These are phyloP conservation scores for Rubroboletus satanas DNA, from an alignment of 768 basidiomycete species.

Conservation along the genomic window DNA sequence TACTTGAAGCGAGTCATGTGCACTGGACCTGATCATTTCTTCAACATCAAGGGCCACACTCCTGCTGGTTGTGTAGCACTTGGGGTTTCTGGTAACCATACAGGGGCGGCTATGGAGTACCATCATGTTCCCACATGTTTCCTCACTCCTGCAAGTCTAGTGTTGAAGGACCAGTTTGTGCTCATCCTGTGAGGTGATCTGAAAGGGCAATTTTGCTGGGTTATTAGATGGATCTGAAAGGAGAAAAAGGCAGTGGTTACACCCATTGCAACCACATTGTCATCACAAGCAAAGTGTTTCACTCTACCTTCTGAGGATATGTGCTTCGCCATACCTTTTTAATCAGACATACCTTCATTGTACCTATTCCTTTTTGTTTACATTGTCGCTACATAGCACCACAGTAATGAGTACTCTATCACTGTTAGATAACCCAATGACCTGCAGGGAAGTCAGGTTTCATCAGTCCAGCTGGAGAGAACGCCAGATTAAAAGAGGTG, in stretches of 20 bases:
- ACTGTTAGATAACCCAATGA: too few relatives aligned
- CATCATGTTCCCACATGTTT: background rate
- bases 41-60: background rate
- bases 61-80: background rate
- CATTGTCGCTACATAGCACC: too few relatives aligned
- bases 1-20: background rate
- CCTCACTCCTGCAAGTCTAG: background rate
- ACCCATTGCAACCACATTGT: background rate
- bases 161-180: background rate
- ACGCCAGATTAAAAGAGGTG: too few relatives aligned
- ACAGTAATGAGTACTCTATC: too few relatives aligned
- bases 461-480: too few relatives aligned
- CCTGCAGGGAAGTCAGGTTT: too few relatives aligned
- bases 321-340: too few relatives aligned
- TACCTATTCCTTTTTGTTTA: too few relatives aligned
- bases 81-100: background rate
- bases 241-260: background rate
- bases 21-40: background rate
- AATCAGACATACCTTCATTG: too few relatives aligned
- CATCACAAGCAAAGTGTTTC: too few relatives aligned
- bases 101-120: background rate
- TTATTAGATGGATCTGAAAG: background rate
- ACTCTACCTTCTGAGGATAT: too few relatives aligned
- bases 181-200: background rate
- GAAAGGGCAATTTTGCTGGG: background rate